phyloP scores from a whole-genome alignment of 768 basidiomycete species.

The Russula emetica region DNA sequence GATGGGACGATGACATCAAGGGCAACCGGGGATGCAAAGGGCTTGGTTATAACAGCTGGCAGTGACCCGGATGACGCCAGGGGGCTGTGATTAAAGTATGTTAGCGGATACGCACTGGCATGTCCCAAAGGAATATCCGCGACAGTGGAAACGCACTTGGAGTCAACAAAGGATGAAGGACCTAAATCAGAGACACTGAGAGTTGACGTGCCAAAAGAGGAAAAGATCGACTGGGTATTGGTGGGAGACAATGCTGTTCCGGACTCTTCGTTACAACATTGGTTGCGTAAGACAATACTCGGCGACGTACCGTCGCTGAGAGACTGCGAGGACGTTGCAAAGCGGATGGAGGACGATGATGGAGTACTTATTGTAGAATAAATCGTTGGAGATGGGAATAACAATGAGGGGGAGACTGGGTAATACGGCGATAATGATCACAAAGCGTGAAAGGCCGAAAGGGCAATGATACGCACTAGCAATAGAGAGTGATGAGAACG shows the following conservation, averaged over 20 bases:
- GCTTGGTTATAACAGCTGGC: neutral
- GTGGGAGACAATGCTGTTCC: neutral
- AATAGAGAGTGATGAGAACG: neutral
- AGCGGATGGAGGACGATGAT: neutral
- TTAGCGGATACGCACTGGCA: neutral
- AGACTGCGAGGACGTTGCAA: neutral
- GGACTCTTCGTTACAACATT: neutral
- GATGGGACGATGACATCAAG: neutral
- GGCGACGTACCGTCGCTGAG: neutral
- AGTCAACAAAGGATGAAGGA: neutral
- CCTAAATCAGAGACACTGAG: neutral
- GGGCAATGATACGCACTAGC: neutral
- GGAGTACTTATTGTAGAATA: neutral
- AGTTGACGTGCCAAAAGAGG: neutral
- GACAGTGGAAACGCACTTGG: slow-evolving; percentile 1
- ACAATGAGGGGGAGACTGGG: neutral
- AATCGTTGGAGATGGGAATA: neutral
- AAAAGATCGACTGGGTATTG: neutral
- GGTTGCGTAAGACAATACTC: neutral
- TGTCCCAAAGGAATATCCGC: too few relatives aligned
- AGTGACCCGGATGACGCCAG: neutral
- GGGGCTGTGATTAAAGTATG: neutral
- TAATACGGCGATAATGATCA: neutral
- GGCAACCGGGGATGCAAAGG: too few relatives aligned
- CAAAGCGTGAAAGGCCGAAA: neutral